A percentile compares a stretch with the other conserved stretches of the same genome.
These are phyloP conservation scores for Colletotrichum sp. DNA, from an alignment of 2,329 filamentous ascomycete species.

Conservation along the genomic window DNA sequence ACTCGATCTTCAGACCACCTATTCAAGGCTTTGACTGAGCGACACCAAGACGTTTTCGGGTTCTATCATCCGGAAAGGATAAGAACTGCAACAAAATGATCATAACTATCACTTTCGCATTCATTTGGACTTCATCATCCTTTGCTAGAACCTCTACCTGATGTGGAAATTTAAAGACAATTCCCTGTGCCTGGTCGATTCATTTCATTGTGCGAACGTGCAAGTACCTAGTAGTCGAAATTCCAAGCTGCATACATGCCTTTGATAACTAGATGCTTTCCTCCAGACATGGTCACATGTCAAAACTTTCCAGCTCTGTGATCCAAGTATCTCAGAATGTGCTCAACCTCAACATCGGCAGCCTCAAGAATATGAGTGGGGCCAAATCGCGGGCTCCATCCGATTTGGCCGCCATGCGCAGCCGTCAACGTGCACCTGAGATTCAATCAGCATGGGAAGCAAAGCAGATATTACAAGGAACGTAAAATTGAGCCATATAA, in stretches of 20 bases:
- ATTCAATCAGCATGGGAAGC: neutral
- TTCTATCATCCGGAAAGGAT: fast-evolving
- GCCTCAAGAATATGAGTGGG: neutral
- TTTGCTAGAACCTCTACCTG: neutral
- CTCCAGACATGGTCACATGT: fast-evolving
- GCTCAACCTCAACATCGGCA: neutral
- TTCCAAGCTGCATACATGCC: fast-evolving
- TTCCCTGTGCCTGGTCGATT: fast-evolving
- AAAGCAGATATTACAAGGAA: fast-evolving
- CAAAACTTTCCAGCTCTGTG: neutral
- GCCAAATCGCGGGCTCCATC: neutral
- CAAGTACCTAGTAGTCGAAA: neutral
- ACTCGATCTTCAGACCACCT: neutral
- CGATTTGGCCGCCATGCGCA: neutral
- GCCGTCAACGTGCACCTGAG: neutral
- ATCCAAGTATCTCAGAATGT: neutral
- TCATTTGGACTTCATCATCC: fast-evolving
- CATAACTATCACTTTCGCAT: fast-evolving
- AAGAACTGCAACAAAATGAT: neutral
- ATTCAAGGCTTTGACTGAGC: neutral
- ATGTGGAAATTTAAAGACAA: neutral
- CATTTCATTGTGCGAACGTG: neutral
- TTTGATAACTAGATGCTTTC: neutral
- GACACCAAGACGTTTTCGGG: neutral
- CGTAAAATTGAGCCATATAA: neutral